These are phyloP conservation scores for Phytophthora fragariae DNA, from an alignment of 352 stramenopile species.

Conservation along the genomic window DNA sequence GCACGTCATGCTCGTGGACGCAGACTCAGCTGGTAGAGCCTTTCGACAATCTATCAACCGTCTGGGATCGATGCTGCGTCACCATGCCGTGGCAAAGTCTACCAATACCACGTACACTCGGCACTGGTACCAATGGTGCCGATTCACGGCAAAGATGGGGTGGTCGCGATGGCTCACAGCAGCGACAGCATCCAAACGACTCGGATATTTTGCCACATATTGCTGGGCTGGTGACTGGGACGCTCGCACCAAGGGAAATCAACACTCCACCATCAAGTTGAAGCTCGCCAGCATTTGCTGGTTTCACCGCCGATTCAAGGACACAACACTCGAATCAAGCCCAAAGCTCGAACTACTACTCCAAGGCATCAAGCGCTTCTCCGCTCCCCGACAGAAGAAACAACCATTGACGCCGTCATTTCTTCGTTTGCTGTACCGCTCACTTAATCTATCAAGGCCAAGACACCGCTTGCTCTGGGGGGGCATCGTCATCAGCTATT, in stretches of 20 bases:
- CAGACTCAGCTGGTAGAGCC: constrained; percentile 9
- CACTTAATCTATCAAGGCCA: constrained; percentile 8
- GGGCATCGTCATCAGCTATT: constrained; percentile 29
- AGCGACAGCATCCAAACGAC: neutral
- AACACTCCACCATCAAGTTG: constrained; percentile 7
- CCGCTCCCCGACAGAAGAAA: constrained; percentile 10
- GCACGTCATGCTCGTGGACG: constrained; percentile 10
- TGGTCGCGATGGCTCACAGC: constrained; percentile 20
- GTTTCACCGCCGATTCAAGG: constrained; percentile 9
- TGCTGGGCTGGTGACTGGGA: neutral
- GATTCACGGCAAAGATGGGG: constrained; percentile 15
- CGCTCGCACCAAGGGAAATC: neutral
- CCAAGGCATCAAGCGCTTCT: constrained; percentile 5
- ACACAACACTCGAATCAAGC: neutral
- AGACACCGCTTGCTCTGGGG: constrained; percentile 32
- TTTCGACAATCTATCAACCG: constrained; percentile 29
- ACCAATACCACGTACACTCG: constrained; percentile 16
- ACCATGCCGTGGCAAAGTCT: constrained; percentile 19
- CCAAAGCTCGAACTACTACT: constrained; percentile 11
- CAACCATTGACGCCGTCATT: constrained; percentile 15
- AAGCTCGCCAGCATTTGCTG: constrained; percentile 8
- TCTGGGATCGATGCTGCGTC: constrained; percentile 21
- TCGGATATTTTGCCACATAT: neutral
- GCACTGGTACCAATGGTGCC: constrained; percentile 27
- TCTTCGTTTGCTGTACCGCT: constrained; percentile 15